These are phyloP conservation scores for Mycena pura DNA, from an alignment of 768 basidiomycete species.

Conservation along the genomic window DNA sequence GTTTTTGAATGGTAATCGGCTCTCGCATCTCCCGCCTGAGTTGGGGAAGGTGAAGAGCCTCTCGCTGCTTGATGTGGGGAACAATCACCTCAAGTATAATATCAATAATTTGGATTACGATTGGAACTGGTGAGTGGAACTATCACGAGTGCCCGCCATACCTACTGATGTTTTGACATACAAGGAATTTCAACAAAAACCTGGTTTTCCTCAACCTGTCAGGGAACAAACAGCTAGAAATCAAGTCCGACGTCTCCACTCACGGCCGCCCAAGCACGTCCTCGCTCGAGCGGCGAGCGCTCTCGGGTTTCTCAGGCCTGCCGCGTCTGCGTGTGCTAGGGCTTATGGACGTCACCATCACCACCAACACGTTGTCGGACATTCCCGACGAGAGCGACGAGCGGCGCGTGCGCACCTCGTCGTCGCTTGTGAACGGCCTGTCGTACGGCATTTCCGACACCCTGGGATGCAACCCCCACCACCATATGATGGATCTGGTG, in stretches of 20 bases:
- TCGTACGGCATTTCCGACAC: conserved; percentile 96
- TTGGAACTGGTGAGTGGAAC: conserved; percentile 90
- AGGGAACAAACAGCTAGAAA: conserved; percentile 95
- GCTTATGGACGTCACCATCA: conserved; percentile 94
- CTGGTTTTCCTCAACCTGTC: conserved; percentile 95
- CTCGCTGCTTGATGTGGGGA: conserved; percentile 88
- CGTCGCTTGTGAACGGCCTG: conserved; percentile 89
- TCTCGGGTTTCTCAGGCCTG: conserved; percentile 92
- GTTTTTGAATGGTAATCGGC: conserved; percentile 92
- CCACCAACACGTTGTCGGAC: conserved; percentile 58
- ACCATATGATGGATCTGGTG: conserved; percentile 93
- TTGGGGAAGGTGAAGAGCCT: conserved; percentile 82
- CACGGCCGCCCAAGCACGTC: conserved; percentile 36
- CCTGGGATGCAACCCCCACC: conserved; percentile 78
- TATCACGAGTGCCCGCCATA: background rate
- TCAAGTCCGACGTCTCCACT: conserved; percentile 74
- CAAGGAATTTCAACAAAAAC: conserved; percentile 95
- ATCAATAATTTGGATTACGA: conserved; percentile 99
- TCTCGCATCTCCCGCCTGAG: conserved; percentile 92
- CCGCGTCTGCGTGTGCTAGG: conserved; percentile 86
- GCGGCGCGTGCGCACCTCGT: conserved; percentile 89
- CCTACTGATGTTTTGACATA: background rate
- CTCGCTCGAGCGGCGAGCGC: conserved; percentile 41
- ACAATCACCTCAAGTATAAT: conserved; percentile 94
- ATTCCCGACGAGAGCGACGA: conserved; percentile 88